Conservation (phyloP, 306 rosid species). For the Casuarina equisetifolia region DNA sequence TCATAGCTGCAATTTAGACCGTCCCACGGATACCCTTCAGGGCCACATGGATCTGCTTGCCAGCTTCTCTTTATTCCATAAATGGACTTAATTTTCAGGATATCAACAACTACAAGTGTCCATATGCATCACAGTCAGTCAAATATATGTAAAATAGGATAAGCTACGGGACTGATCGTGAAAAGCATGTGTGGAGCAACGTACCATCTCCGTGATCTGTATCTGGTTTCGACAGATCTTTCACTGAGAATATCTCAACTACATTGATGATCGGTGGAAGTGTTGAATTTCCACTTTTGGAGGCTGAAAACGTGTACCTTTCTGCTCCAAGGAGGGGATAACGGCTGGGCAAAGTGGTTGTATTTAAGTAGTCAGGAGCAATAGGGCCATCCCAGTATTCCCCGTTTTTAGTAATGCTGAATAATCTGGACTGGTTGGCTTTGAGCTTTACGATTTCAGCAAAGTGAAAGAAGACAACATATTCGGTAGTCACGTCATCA, state of each 20-base stretch:
- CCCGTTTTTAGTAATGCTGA: conserved; percentile 41
- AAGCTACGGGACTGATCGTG: not conserved
- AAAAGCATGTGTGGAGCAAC: not conserved
- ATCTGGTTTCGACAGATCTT: conserved; percentile 26
- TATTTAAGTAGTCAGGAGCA: conserved; percentile 14
- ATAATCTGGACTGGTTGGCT: conserved; percentile 38
- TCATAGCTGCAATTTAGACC: conserved; percentile 46
- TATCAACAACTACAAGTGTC: conserved; percentile 46
- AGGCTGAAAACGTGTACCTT: conserved; percentile 23
- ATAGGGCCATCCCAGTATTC: conserved; percentile 21
- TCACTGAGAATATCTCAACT: conserved; percentile 34
- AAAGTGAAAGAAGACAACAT: conserved; percentile 51
- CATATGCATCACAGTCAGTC: not conserved
- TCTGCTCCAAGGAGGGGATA: not conserved
- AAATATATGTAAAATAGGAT: not conserved
- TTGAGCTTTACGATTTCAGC: conserved; percentile 42
- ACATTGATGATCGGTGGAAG: conserved; percentile 65
- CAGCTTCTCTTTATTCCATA: conserved; percentile 46
- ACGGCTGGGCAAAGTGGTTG: not conserved
- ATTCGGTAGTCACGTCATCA: not conserved
- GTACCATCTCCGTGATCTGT: conserved; percentile 51
- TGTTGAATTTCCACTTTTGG: conserved; percentile 33
- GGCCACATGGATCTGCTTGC: conserved; percentile 71
- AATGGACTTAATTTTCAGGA: conserved; percentile 45
- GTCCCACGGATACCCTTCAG: conserved; percentile 45